These are phyloP conservation scores for Aspergillus latus DNA, from an alignment of 2,329 filamentous ascomycete species.

Conservation along the genomic window DNA sequence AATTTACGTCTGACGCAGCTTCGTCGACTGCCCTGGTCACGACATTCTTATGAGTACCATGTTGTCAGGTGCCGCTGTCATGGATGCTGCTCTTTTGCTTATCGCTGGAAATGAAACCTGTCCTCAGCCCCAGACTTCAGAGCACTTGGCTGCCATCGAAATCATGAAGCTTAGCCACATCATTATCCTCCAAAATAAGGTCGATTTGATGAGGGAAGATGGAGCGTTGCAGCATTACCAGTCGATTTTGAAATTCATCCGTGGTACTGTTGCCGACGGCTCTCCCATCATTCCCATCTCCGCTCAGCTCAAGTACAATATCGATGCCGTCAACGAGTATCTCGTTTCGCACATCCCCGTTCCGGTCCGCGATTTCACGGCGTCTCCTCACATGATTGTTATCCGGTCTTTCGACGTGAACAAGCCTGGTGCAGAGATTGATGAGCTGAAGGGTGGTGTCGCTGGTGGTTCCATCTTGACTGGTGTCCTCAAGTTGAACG, in stretches of 20 bases:
- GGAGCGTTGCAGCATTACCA: slow-evolving; percentile 91
- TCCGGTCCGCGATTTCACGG: slow-evolving; percentile 83
- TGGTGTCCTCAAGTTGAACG: slow-evolving; percentile 92
- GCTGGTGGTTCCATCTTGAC: slow-evolving; percentile 95
- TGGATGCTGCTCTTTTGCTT: slow-evolving; percentile 94
- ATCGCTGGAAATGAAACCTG: slow-evolving; percentile 98
- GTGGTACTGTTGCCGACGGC: slow-evolving; percentile 93
- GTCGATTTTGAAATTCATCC: slow-evolving; percentile 97
- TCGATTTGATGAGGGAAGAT: slow-evolving; percentile 96
- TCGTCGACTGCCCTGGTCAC: slow-evolving; percentile 98
- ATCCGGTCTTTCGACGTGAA: slow-evolving; percentile 99
- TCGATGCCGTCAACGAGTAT: slow-evolving; percentile 95
- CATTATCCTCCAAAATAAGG: slow-evolving; percentile 99
- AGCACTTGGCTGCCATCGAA: slow-evolving; percentile 98
- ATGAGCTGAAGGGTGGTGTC: slow-evolving; percentile 97
- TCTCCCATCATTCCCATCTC: slow-evolving; percentile 95
- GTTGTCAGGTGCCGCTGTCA: slow-evolving; percentile 98
- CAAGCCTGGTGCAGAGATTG: slow-evolving; percentile 98
- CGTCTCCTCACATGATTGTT: slow-evolving; percentile 96
- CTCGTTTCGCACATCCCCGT: slow-evolving; percentile 95
- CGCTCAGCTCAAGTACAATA: slow-evolving; percentile 98
- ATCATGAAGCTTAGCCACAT: slow-evolving; percentile 99
- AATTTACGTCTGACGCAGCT: slow-evolving; percentile 53
- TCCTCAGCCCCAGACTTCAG: slow-evolving; percentile 96
- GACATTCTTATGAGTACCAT: slow-evolving; percentile 99